Base-by-base conservation (phyloP, 306 rosid species). In the Herpetospermum pedunculosum region DNA sequence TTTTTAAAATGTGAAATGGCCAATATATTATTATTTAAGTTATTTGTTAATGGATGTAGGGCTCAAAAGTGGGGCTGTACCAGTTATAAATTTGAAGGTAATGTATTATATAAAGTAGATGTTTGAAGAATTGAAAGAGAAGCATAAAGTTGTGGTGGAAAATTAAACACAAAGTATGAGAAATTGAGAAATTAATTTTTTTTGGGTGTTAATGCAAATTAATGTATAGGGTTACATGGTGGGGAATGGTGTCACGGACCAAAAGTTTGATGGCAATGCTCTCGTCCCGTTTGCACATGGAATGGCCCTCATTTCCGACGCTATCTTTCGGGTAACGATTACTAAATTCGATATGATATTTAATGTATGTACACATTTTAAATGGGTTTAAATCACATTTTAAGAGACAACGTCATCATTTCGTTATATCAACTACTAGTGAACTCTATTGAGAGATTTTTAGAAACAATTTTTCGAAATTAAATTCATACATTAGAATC, bases 181-280 rank as follows among this genome's bases (percentile, higher is more conserved):
- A 16, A 6, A 62, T 8, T 0, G 15, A 10, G 25, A 30, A 62
- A 62, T 32, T 1, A 8, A 28, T 3, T 10, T 18, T n/a, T n/a
- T 46, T 54, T 14, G 23, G 5, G 55, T 26, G 5, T 35, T 3
- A 28, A 35, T 62, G 8, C 2, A 64, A 35, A 64, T 34, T 3
- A 73, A 70, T n/a, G n/a, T n/a, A n/a, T 57, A 88, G 92, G 97
- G 97, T 74, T 92, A 88, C 84, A 57, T 92, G 80, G 87, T 89
- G 72, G 97, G 96, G 46, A 92, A 92, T 53, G 97, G 90, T 21
- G 92, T 92, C 5, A 84, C 96, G 23, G 97, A 88, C 77, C n/a
- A 3, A 3, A 47, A 1, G 41, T 82, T 88, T 78, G 96, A 92
- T 70, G 83, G 75, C 48, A 82, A 89, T 73, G 94, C 97, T 76